A percentile compares a stretch with the other conserved stretches of the same genome.
Conservation (phyloP, 371 early-diverging fungal species). For the Syncephalis plumigaleata region DNA sequence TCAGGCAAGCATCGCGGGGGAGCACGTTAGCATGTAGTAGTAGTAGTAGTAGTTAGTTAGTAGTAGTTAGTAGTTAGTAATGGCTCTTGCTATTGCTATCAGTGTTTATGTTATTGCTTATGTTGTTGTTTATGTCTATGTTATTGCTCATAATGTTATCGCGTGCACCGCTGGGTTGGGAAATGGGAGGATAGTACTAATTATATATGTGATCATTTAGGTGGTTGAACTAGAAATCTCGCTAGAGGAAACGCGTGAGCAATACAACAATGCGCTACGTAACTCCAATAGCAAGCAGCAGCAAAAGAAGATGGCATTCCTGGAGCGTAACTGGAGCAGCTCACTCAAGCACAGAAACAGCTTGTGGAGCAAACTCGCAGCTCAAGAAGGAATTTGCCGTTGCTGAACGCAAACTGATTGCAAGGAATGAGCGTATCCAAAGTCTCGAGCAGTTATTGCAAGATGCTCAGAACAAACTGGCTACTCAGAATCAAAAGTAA, state of each 20-base stretch:
- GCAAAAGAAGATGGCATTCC: conserved; percentile 85
- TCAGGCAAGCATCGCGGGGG: too few species aligned
- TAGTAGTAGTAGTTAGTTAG: too few species aligned
- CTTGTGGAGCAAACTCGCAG: conserved; percentile 86
- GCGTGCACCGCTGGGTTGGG: too few species aligned
- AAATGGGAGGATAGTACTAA: too few species aligned
- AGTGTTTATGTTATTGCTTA: too few species aligned
- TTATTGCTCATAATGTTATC: too few species aligned
- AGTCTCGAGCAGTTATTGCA: conserved; percentile 73
- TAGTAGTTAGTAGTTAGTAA: too few species aligned
- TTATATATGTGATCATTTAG: too few species aligned
- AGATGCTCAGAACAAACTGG: conserved; percentile 53
- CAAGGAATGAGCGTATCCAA: conserved; percentile 85
- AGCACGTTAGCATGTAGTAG: too few species aligned
- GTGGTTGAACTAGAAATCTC: conserved; percentile 89
- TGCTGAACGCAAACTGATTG: conserved; percentile 75
- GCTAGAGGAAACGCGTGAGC: conserved; percentile 80
- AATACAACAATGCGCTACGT: conserved; percentile 66
- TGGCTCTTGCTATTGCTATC: too few species aligned
- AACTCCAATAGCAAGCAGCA: conserved; percentile 69
- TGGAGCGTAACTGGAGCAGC: conserved; percentile 92
- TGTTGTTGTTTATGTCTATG: too few species aligned
- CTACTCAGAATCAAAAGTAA: conserved; percentile 68
- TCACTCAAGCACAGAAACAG: conserved; percentile 85
- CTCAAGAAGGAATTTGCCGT: conserved; percentile 84